These are phyloP conservation scores for Stemphylium lycopersici DNA, from an alignment of 2,329 filamentous ascomycete species.

Conservation along the genomic window DNA sequence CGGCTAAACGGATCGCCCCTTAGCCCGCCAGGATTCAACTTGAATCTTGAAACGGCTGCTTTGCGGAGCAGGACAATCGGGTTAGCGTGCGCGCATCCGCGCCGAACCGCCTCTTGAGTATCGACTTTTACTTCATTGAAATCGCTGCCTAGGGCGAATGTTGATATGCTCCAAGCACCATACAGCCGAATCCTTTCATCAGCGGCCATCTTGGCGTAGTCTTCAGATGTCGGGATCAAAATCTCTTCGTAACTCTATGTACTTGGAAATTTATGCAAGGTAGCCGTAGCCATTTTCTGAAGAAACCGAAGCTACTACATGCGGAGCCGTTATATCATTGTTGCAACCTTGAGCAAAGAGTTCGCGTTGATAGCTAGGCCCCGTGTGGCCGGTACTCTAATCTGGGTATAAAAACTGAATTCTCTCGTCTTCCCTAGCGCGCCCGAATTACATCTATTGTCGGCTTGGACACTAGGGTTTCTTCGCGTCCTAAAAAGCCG, in stretches of 20 bases:
- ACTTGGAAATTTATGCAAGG: background rate
- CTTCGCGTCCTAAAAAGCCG: background rate
- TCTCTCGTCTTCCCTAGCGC: background rate
- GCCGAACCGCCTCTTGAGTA: conserved; percentile 5
- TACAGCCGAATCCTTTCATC: background rate
- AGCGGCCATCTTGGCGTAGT: background rate
- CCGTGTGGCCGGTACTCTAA: background rate
- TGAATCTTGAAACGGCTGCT: conserved; percentile 11
- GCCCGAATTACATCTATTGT: background rate
- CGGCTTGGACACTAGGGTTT: too few relatives aligned
- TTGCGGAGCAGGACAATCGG: background rate
- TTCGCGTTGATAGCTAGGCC: background rate
- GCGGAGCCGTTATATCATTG: background rate
- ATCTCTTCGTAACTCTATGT: background rate
- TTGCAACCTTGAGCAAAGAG: background rate
- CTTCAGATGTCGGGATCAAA: background rate
- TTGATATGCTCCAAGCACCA: background rate
- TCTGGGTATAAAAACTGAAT: background rate
- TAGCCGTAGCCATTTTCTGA: background rate
- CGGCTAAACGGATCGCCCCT: conserved; percentile 12
- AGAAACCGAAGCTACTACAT: background rate
- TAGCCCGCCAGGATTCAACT: conserved; percentile 4
- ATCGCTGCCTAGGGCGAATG: too few relatives aligned
- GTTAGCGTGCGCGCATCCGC: conserved; percentile 5
- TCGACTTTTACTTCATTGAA: too few relatives aligned